Percentiles rank a stretch among this genome's conserved stretches.
phyloP scores from a whole-genome alignment of 257 asterid genomes.

The Solanum chiquidenum region DNA sequence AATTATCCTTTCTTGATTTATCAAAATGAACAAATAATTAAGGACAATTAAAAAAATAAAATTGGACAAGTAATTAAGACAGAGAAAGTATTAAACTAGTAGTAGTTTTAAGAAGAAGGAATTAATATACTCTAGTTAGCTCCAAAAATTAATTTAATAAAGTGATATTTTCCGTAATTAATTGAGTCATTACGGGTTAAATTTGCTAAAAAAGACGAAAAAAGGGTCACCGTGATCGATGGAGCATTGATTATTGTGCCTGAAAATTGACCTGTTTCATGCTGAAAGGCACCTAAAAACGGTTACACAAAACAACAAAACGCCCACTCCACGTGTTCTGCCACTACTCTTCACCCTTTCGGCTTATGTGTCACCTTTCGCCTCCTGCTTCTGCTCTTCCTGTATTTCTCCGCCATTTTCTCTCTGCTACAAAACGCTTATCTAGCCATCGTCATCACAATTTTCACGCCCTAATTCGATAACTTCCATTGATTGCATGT shows the following conservation, averaged over 20 bases:
- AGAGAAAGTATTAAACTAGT: too few relatives aligned
- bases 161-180: background rate
- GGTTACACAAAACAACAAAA: background rate
- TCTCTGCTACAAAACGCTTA: background rate
- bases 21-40: too few relatives aligned
- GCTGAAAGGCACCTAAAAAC: background rate
- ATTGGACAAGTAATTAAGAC: too few relatives aligned
- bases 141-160: background rate
- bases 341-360: background rate
- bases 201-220: background rate
- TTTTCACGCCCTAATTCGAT: background rate
- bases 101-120: background rate
- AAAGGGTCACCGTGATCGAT: background rate
- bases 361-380: background rate
- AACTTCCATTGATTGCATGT: background rate
- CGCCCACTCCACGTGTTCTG: background rate
- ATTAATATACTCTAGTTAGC: background rate
- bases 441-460: background rate
- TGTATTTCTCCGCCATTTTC: background rate
- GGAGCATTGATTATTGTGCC: background rate
- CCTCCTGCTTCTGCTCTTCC: background rate
- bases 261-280: background rate
- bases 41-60: too few relatives aligned
- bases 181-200: background rate
- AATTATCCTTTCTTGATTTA: rapidly evolving